These are phyloP conservation scores for Epichloe sp. DNA, from an alignment of 2,329 filamentous ascomycete species.

Conservation along the genomic window DNA sequence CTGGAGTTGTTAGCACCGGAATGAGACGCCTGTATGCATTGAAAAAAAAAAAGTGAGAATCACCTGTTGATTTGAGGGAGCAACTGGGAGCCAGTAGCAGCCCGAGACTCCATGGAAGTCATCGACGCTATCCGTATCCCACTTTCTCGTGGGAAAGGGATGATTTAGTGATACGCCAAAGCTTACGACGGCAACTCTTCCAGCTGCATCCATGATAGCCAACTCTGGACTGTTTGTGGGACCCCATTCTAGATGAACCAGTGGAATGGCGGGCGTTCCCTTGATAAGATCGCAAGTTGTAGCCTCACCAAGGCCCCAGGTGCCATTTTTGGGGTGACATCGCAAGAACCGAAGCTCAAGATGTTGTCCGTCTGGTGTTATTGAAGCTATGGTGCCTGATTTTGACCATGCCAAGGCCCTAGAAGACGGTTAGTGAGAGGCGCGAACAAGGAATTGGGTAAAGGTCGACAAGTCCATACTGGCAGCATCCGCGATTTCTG, in stretches of 20 bases:
- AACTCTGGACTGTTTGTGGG: slow-evolving; percentile 60
- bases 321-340: slow-evolving; percentile 53
- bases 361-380: slow-evolving; percentile 56
- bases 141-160: slow-evolving; percentile 47
- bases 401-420: slow-evolving; percentile 83
- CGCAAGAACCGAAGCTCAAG: slow-evolving; percentile 63
- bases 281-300: slow-evolving; percentile 48
- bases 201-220: slow-evolving; percentile 67
- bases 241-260: slow-evolving; percentile 78
- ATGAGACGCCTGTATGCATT: neutral
- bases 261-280: slow-evolving; percentile 47
- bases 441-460: neutral
- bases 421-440: slow-evolving; percentile 3
- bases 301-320: slow-evolving; percentile 67
- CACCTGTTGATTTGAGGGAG: slow-evolving; percentile 31
- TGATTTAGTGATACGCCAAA: slow-evolving; percentile 63
- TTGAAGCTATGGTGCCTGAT: slow-evolving; percentile 70
- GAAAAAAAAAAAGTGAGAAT: neutral
- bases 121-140: slow-evolving; percentile 55
- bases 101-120: slow-evolving; percentile 71
- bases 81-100: slow-evolving; percentile 68
- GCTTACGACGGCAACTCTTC: slow-evolving; percentile 61
- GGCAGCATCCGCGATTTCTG: slow-evolving; percentile 62
- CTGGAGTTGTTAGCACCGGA: slow-evolving; percentile 13
- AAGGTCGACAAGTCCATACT: slow-evolving; percentile 42